A percentile compares a stretch with the other conserved stretches of the same genome.
Conservation (phyloP, 2,329 filamentous ascomycete species). For the Sporothrix variecibatus region DNA sequence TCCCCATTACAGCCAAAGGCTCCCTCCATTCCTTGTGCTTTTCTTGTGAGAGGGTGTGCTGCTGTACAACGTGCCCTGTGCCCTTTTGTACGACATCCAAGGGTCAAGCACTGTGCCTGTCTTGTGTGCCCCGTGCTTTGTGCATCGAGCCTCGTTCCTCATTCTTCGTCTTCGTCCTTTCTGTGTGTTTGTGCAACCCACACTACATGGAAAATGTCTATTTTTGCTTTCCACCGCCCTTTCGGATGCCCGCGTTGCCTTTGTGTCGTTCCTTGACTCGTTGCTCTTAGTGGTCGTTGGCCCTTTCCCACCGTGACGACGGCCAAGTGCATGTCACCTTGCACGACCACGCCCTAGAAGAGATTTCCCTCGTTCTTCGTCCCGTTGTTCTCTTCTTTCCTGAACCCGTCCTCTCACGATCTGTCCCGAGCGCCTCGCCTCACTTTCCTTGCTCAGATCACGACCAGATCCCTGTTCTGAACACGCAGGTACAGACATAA, state of each 20-base stretch:
- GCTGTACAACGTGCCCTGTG: neutral
- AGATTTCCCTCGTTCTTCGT: neutral
- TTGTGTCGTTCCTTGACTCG: neutral
- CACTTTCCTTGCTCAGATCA: neutral
- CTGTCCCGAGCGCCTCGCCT: neutral
- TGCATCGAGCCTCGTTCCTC: neutral
- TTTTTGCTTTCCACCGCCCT: neutral
- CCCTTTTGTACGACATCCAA: neutral
- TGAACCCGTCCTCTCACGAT: too few relatives aligned
- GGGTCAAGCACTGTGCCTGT: neutral
- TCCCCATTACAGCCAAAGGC: neutral
- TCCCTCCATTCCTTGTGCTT: neutral
- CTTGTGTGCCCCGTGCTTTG: neutral
- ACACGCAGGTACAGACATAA: neutral
- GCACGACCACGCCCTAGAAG: neutral
- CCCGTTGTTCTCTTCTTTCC: neutral
- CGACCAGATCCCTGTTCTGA: neutral
- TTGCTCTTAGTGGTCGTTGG: neutral
- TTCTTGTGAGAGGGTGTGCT: slow-evolving; percentile 3
- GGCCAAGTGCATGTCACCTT: neutral
- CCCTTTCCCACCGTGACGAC: neutral
- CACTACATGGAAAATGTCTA: neutral
- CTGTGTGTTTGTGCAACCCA: neutral
- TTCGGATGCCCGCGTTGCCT: neutral
- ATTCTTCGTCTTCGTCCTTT: neutral